Evolutionary conservation across 1,284 basidiomycete genomes (phyloP).

Genomic region (Cystobasidium sp.): DNA sequence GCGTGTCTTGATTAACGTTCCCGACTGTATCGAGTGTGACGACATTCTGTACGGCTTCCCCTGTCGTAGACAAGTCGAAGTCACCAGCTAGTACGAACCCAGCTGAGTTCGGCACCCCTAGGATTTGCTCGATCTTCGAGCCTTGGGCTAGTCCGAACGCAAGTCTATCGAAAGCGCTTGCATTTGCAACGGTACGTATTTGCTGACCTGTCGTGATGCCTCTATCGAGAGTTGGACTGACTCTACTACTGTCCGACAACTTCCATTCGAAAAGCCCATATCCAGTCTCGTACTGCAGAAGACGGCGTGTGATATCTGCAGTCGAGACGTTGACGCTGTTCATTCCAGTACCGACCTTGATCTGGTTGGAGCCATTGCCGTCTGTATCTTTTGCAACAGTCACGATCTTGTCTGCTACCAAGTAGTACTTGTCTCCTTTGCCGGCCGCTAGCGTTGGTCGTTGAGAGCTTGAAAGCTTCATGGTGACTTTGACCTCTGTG

Average conservation of each 20-base stretch:
- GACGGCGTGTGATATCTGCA: background rate
- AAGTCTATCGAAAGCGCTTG: slow-evolving; percentile 46
- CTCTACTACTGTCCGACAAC: background rate
- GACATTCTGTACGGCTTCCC: background rate
- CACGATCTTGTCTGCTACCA: slow-evolving; percentile 81
- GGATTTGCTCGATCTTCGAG: slow-evolving; percentile 60
- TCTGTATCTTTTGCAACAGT: slow-evolving; percentile 59
- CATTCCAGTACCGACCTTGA: slow-evolving; percentile 35
- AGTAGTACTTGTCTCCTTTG: slow-evolving; percentile 68
- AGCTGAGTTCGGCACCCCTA: slow-evolving; percentile 65
- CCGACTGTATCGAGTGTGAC: slow-evolving; percentile 23
- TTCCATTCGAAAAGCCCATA: slow-evolving; percentile 41
- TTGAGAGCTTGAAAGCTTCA: slow-evolving; percentile 60
- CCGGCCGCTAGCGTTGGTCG: slow-evolving; percentile 55
- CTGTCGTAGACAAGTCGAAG: slow-evolving; percentile 50
- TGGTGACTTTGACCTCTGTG: slow-evolving; percentile 58
- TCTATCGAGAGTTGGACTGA: slow-evolving; percentile 21
- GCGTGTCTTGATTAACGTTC: slow-evolving; percentile 57
- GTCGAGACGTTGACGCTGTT: slow-evolving; percentile 32
- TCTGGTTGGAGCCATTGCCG: slow-evolving; percentile 19
- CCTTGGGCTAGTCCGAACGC: slow-evolving; percentile 40
- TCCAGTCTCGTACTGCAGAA: slow-evolving; percentile 19
- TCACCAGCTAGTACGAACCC: slow-evolving; percentile 72
- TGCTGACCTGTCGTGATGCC: background rate
- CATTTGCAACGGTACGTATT: slow-evolving; percentile 31